Evolutionary conservation across 2,329 filamentous ascomycete genomes (phyloP).

Genomic region (Diplodia mutila): DNA sequence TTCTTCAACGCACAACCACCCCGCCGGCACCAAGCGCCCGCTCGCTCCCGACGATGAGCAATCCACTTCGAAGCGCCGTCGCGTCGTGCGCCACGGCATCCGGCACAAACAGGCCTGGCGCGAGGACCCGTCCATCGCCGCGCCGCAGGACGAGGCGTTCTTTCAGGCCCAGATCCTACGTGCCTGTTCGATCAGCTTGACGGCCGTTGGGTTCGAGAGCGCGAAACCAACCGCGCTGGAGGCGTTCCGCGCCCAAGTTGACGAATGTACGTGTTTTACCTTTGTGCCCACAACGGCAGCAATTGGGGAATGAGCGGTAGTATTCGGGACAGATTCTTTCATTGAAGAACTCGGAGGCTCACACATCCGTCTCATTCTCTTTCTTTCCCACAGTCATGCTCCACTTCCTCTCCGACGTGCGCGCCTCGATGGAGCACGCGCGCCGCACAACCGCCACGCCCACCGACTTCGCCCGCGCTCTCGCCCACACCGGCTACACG

Average conservation of each 20-base stretch:
- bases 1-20: constrained; percentile 13
- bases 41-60: constrained; percentile 26
- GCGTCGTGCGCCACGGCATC: constrained; percentile 37
- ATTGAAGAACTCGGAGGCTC: too few species aligned
- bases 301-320: neutral
- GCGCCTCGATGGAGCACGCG: constrained; percentile 60
- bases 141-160: constrained; percentile 53
- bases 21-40: constrained; percentile 39
- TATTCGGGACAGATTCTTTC: too few species aligned
- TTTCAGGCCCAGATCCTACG: constrained; percentile 60
- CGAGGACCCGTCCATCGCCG: constrained; percentile 41
- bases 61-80: constrained; percentile 40
- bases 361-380: neutral
- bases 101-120: constrained; percentile 41
- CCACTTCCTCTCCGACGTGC: constrained; percentile 57
- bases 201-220: constrained; percentile 58
- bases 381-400: constrained; percentile 47
- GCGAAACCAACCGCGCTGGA: constrained; percentile 61
- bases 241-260: constrained; percentile 57
- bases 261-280: constrained; percentile 58
- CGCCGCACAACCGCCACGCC: constrained; percentile 61
- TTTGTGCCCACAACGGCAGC: constrained; percentile 28
- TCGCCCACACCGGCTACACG: constrained; percentile 47
- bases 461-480: constrained; percentile 61
- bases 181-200: constrained; percentile 58